Evolutionary conservation across 2,329 filamentous ascomycete genomes (phyloP), one percentile per base, ranked within the genome.

Genomic region (Pseudogymnoascus sp.): DNA sequence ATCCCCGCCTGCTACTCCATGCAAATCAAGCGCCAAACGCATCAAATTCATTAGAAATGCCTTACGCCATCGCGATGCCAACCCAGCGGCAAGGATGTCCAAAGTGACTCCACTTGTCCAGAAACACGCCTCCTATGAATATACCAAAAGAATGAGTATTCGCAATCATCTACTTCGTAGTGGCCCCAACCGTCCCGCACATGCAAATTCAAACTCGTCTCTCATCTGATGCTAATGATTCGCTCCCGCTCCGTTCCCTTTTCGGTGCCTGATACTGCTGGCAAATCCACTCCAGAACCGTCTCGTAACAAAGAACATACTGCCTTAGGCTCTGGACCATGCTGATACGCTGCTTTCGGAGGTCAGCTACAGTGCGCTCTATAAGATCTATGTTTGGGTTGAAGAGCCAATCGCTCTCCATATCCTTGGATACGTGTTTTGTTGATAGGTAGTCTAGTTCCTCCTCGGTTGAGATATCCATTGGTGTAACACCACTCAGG

Each of bases 311-410:
- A 34, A 99, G 83, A 58, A 97, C 93, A 75, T 89, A 97, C 73
- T 99, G 94, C 63, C 90, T 81, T 62, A 97, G 76, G 69, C 89
- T 97, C 74, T 97, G 94, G 43, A 99, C 93, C 92, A 97, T 99
- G 74, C 91, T 97, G 18, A 97, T 76, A 65, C 94, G 80, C 76
- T 99, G 94, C 57, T 82, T 79, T 61, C 94, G 81, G 73, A 99
- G 96, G 68, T 97, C 91, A 67, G 94, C 89, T 1, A 99, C 93
- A 0, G 92, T 94, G 71, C 85, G 86, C 64, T 90, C 86, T 57
- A 99, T 86, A 63, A 97, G 74, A 72, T 99, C 94, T 1, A 89
- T 71, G 25, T 83, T 80, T 54, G 90, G 84, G 64, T 88, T 80
- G 12, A 79, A 74, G n/a, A 92, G 71, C 89, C 89, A 96, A 16